These are phyloP conservation scores for Sphaerobolus stellatus DNA, from an alignment of 1,284 basidiomycete genomes.

Conservation along the genomic window DNA sequence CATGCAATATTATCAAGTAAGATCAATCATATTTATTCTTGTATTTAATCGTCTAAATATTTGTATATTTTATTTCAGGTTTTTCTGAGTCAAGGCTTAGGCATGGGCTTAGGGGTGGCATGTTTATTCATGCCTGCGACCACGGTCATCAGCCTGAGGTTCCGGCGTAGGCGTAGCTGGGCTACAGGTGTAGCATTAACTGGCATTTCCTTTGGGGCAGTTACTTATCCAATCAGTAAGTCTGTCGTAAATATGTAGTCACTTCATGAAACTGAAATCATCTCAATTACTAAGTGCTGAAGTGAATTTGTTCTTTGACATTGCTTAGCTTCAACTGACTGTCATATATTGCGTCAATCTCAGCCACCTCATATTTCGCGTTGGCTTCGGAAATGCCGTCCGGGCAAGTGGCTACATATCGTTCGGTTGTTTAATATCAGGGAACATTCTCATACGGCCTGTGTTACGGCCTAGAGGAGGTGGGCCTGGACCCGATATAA, in stretches of 20 bases:
- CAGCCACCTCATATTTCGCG: not conserved
- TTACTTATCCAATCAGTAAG: slow-evolving; percentile 7
- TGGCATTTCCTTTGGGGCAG: slow-evolving; percentile 7
- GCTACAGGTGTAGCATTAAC: slow-evolving; percentile 7
- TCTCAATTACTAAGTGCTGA: not conserved
- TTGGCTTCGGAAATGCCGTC: slow-evolving; percentile 4
- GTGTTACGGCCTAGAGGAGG: not conserved
- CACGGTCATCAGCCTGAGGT: slow-evolving; percentile 6
- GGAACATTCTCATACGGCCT: slow-evolving; percentile 10
- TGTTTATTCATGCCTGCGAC: not conserved
- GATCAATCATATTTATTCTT: not conserved
- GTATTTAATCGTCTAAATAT: not conserved
- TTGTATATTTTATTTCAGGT: slow-evolving; percentile 2
- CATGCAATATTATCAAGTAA: slow-evolving; percentile 6
- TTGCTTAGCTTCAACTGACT: not conserved
- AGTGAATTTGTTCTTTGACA: not conserved
- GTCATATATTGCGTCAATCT: not conserved
- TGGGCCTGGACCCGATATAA: not conserved
- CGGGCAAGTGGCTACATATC: not conserved
- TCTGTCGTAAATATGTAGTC: not conserved
- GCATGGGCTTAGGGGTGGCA: not conserved
- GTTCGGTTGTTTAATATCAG: slow-evolving; percentile 1
- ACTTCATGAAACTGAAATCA: not conserved
- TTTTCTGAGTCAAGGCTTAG: slow-evolving; percentile 9
- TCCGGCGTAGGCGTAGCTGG: slow-evolving; percentile 7